A percentile compares a stretch with the other conserved stretches of the same genome.
Conservation (phyloP, 257 asterid genomes). For the Nicotiana benthamiana region DNA sequence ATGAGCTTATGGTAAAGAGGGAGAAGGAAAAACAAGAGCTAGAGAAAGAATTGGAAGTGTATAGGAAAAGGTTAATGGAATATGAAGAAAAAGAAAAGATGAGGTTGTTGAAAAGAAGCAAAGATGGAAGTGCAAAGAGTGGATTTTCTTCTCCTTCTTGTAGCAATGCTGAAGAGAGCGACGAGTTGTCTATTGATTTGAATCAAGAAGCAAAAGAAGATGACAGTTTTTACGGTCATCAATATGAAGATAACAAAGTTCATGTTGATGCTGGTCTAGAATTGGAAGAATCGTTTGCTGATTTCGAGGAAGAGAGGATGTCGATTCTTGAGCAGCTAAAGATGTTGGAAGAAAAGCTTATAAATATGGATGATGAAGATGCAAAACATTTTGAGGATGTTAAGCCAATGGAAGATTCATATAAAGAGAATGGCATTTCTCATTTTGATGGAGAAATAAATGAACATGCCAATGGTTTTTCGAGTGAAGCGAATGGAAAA, state of each 20-base stretch:
- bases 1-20: constrained; percentile 85
- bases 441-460: background rate
- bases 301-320: constrained; percentile 81
- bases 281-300: constrained; percentile 78
- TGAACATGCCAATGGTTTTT: constrained; percentile 39
- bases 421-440: constrained; percentile 28
- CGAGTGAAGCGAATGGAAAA: constrained; percentile 39
- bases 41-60: constrained; percentile 53
- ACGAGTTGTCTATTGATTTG: constrained; percentile 63
- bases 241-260: constrained; percentile 31
- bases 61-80: constrained; percentile 56
- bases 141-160: constrained; percentile 71
- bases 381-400: constrained; percentile 41
- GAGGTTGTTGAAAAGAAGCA: constrained; percentile 43
- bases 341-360: constrained; percentile 73
- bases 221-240: constrained; percentile 33
- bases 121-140: constrained; percentile 51
- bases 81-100: constrained; percentile 57
- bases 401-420: constrained; percentile 17
- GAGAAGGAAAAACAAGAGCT: constrained; percentile 88
- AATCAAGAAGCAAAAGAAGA: constrained; percentile 65
- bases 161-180: constrained; percentile 79
- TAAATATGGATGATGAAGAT: constrained; percentile 46
- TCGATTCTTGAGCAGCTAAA: constrained; percentile 84
- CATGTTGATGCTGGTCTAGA: constrained; percentile 52